These are phyloP conservation scores for Anisogramma anomala DNA, from an alignment of 2,329 filamentous ascomycete genomes.

Conservation along the genomic window DNA sequence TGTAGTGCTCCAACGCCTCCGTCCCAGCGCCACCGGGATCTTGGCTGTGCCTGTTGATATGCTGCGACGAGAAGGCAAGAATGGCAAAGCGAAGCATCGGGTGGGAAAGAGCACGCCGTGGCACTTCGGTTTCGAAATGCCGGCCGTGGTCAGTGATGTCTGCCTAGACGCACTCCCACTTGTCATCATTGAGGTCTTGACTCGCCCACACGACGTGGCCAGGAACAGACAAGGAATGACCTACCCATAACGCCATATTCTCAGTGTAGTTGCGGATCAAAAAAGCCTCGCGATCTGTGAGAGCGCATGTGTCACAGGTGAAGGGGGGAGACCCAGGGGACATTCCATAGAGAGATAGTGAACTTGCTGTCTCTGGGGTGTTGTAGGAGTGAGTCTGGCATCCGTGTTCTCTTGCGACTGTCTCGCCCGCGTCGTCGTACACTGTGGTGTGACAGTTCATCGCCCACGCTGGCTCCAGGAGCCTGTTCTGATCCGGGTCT, in stretches of 20 bases:
- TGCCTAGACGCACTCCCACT: not conserved
- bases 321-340: not conserved
- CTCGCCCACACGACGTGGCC: too few species aligned
- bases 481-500: not conserved
- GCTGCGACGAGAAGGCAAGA: not conserved
- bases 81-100: not conserved
- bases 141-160: not conserved
- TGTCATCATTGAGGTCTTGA: not conserved
- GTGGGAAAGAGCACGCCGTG: not conserved
- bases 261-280: not conserved
- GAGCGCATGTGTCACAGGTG: not conserved
- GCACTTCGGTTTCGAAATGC: not conserved
- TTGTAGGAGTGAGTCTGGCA: not conserved
- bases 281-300: not conserved
- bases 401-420: not conserved
- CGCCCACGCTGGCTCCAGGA: not conserved
- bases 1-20: constrained; percentile 4
- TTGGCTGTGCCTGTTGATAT: not conserved
- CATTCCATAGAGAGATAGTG: not conserved
- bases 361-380: not conserved
- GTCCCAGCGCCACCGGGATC: not conserved
- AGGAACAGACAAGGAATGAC: not conserved
- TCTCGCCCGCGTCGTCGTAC: too few species aligned
- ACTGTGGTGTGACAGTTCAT: not conserved
- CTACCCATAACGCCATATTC: not conserved